A percentile compares a stretch with the other conserved stretches of the same genome.
Evolutionary conservation across 2,329 filamentous ascomycete genomes (phyloP).

Genomic region (Aphanocladium album): DNA sequence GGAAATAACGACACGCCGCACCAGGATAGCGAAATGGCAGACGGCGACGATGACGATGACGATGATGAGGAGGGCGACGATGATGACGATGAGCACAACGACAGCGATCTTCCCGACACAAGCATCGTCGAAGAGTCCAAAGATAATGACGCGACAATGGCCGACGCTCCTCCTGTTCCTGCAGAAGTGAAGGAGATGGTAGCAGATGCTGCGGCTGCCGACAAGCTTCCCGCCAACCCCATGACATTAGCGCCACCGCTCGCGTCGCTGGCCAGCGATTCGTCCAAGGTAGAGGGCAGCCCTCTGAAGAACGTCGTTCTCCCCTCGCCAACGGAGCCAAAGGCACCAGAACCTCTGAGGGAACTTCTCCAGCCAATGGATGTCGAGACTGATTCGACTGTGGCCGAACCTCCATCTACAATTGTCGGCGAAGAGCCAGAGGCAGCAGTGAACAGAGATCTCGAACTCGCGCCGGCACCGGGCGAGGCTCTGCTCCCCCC

Average conservation of each 20-base stretch:
- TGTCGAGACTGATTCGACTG: constrained; percentile 19
- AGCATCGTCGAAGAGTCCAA: constrained; percentile 9
- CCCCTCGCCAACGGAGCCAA: constrained; percentile 39
- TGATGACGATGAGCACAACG: constrained; percentile 31
- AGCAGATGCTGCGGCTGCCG: constrained; percentile 28
- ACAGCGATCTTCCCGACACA: constrained; percentile 16
- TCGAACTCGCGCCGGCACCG: constrained; percentile 9
- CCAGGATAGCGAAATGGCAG: constrained; percentile 50
- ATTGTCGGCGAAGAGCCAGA: constrained; percentile 26
- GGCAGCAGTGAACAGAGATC: constrained; percentile 22
- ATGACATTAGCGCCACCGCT: constrained; percentile 28
- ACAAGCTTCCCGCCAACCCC: constrained; percentile 24
- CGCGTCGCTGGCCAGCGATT: constrained; percentile 21
- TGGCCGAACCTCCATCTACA: constrained; percentile 28
- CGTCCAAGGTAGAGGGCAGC: constrained; percentile 42
- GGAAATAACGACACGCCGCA: constrained; percentile 41
- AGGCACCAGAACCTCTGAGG: not conserved
- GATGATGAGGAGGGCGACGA: constrained; percentile 45
- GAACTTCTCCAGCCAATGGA: constrained; percentile 7
- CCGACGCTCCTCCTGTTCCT: constrained; percentile 13
- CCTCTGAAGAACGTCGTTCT: constrained; percentile 49
- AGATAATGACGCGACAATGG: constrained; percentile 17
- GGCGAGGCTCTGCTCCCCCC: constrained; percentile 28
- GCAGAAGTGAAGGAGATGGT: constrained; percentile 28
- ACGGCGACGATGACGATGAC: constrained; percentile 42